A percentile compares a stretch with the other conserved stretches of the same genome.
Evolutionary conservation across 73 alveolate species (phyloP).

Genomic region (Paramecium caudatum): DNA sequence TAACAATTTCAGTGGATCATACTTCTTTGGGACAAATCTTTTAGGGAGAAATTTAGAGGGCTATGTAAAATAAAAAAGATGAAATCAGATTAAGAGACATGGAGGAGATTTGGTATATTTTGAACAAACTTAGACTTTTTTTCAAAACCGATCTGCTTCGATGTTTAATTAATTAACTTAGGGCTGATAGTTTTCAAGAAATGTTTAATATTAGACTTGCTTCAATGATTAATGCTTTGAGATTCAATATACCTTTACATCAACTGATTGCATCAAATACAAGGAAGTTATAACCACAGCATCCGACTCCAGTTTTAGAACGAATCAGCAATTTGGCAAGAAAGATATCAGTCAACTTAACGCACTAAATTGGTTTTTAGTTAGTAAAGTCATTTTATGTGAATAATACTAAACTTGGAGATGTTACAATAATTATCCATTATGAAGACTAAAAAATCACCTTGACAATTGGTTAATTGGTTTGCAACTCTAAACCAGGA

Average conservation of each 20-base stretch:
- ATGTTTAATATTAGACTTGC: background rate
- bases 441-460: background rate
- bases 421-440: background rate
- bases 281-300: background rate
- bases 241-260: background rate
- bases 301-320: background rate
- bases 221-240: background rate
- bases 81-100: background rate
- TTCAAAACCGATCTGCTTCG: background rate
- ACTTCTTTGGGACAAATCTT: background rate
- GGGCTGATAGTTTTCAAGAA: background rate
- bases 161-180: background rate
- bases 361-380: constrained; percentile 1
- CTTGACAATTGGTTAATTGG: background rate
- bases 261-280: background rate
- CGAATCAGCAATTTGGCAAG: background rate
- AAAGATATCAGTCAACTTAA: background rate
- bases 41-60: constrained; percentile 7
- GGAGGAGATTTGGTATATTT: constrained; percentile 44
- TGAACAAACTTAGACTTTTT: background rate
- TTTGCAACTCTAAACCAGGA: constrained; percentile 4
- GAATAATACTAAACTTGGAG: constrained; percentile 29
- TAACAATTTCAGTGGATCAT: constrained; percentile 65
- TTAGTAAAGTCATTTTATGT: background rate
- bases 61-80: background rate